Conservation (phyloP, 768 basidiomycete genomes). For the Symmetrospora coprosmae region DNA sequence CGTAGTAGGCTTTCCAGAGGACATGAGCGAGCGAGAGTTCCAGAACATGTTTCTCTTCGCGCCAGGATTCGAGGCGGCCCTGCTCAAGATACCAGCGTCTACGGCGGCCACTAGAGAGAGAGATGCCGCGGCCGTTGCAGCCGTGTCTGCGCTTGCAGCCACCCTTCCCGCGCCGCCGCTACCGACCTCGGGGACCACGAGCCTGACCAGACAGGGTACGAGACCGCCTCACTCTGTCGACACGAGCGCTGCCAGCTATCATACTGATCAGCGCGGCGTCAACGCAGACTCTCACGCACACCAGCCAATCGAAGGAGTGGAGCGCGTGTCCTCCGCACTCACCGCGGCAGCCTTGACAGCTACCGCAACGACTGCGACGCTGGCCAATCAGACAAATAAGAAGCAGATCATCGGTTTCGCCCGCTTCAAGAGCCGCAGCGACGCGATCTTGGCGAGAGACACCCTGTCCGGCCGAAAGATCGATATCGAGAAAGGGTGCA, state of each 20-base stretch:
- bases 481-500: slow-evolving; percentile 80
- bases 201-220: neutral
- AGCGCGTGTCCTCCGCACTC: neutral
- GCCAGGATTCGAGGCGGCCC: slow-evolving; percentile 87
- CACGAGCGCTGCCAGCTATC: too few species aligned
- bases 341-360: slow-evolving; percentile 13
- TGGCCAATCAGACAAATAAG: slow-evolving; percentile 34
- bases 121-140: slow-evolving; percentile 22
- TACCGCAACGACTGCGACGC: neutral
- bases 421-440: slow-evolving; percentile 73
- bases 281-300: too few species aligned
- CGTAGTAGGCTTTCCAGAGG: slow-evolving; percentile 96
- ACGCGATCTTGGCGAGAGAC: slow-evolving; percentile 76
- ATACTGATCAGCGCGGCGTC: neutral
- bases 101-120: slow-evolving; percentile 21
- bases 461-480: slow-evolving; percentile 75
- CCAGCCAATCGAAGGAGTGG: neutral
- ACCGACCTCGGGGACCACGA: neutral
- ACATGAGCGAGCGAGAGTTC: slow-evolving; percentile 99
- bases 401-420: slow-evolving; percentile 99
- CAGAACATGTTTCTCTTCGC: slow-evolving; percentile 99
- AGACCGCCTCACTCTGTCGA: neutral
- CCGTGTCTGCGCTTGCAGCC: slow-evolving; percentile 14
- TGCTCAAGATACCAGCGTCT: slow-evolving; percentile 70
- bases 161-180: slow-evolving; percentile 4